These are phyloP conservation scores for Candida bentonensis DNA, from an alignment of 805 yeast genomes.

Conservation along the genomic window DNA sequence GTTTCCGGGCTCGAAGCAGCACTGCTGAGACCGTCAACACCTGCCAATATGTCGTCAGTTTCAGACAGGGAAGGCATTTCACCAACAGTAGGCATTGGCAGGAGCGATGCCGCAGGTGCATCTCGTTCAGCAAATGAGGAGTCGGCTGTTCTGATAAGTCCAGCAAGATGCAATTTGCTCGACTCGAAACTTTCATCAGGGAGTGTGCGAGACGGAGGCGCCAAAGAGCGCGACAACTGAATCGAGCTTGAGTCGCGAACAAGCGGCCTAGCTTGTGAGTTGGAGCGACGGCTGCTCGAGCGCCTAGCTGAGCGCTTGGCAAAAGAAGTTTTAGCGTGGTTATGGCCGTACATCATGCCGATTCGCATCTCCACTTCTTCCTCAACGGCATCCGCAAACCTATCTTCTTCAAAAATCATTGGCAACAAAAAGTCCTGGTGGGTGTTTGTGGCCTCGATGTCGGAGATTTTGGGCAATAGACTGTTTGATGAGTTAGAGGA, in stretches of 20 bases:
- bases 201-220: slow-evolving; percentile 9
- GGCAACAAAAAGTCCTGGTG: slow-evolving; percentile 18
- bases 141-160: not conserved
- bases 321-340: not conserved
- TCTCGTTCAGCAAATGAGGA: not conserved
- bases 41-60: not conserved
- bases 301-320: slow-evolving; percentile 11
- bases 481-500: slow-evolving; percentile 2
- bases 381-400: slow-evolving; percentile 25
- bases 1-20: not conserved
- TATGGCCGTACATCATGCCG: not conserved
- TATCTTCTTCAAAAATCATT: slow-evolving; percentile 26
- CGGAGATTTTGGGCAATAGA: not conserved
- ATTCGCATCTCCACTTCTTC: slow-evolving; percentile 18
- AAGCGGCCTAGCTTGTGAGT: slow-evolving; percentile 1
- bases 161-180: not conserved
- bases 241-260: slow-evolving; percentile 1
- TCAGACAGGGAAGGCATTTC: not conserved
- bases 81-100: slow-evolving; percentile 1
- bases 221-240: slow-evolving; percentile 1
- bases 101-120: not conserved
- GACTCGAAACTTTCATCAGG: slow-evolving; percentile 5
- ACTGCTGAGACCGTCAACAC: not conserved
- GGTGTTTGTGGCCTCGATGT: not conserved
- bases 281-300: slow-evolving; percentile 2